These are phyloP conservation scores for Dittrichia graveolens DNA, from an alignment of 129 eudicot genomes.

Conservation along the genomic window DNA sequence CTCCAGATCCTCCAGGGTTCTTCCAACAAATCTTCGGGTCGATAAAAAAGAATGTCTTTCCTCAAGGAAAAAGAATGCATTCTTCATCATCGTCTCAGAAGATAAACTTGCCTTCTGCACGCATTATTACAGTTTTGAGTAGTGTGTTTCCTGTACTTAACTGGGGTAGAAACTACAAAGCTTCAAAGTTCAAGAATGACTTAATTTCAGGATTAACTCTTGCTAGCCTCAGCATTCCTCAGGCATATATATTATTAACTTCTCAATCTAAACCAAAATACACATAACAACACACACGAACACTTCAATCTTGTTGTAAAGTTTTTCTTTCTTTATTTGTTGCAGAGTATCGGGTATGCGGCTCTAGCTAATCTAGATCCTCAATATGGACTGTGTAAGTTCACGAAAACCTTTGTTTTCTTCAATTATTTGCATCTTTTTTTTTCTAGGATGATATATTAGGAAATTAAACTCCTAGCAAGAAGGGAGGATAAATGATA, in stretches of 20 bases:
- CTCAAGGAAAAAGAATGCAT: neutral
- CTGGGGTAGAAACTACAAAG: conserved; percentile 59
- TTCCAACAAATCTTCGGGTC: conserved; percentile 38
- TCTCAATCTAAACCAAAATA: neutral
- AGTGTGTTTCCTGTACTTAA: conserved; percentile 54
- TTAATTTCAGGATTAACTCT: conserved; percentile 67
- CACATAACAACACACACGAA: neutral
- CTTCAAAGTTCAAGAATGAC: conserved; percentile 59
- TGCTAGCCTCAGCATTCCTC: conserved; percentile 78
- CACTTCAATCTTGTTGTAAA: neutral
- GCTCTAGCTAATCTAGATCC: conserved; percentile 73
- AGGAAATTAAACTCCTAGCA: too few species aligned
- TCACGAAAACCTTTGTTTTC: neutral
- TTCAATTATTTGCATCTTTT: neutral
- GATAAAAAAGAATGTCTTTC: conserved; percentile 34
- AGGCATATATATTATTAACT: conserved; percentile 29
- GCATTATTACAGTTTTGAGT: conserved; percentile 23
- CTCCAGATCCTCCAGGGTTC: conserved; percentile 61
- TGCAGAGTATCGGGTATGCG: conserved; percentile 76
- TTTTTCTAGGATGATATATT: too few species aligned
- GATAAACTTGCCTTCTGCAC: conserved; percentile 28
- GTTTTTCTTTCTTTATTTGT: conserved; percentile 1
- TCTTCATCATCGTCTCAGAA: conserved; percentile 23
- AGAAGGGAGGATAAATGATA: too few species aligned
- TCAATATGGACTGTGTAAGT: conserved; percentile 76